Conservation (phyloP, 2,329 filamentous ascomycete species). For the Pestalotiopsis sp. region DNA sequence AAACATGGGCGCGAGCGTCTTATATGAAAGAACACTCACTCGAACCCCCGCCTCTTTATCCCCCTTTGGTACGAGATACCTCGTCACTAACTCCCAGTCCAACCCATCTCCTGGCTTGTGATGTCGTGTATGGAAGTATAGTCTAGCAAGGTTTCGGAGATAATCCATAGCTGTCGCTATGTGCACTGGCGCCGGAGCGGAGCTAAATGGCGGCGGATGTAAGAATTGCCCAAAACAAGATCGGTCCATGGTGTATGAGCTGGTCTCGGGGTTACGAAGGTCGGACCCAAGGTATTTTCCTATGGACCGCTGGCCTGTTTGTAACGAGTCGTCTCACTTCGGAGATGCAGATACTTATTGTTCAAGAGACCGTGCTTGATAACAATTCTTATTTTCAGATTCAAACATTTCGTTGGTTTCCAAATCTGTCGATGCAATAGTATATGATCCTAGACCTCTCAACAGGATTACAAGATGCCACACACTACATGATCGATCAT, state of each 20-base stretch:
- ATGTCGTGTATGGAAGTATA: background rate
- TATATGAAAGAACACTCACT: too few species aligned
- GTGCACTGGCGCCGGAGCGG: background rate
- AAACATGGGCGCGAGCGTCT: too few species aligned
- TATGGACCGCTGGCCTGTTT: background rate
- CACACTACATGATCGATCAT: background rate
- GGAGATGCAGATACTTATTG: background rate
- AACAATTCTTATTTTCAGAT: background rate
- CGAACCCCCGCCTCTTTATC: background rate
- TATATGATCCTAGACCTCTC: conserved; percentile 1
- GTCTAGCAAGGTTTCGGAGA: background rate
- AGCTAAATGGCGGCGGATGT: background rate
- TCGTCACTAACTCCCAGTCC: background rate
- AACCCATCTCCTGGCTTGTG: background rate
- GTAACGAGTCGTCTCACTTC: background rate
- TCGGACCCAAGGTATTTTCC: background rate
- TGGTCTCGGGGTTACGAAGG: too few species aligned
- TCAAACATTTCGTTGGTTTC: background rate
- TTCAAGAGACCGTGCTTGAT: background rate
- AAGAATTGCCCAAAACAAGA: background rate
- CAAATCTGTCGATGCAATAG: background rate
- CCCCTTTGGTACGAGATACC: background rate
- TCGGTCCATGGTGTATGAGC: too few species aligned
- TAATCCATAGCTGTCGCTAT: background rate
- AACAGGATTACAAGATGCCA: background rate